These are phyloP conservation scores for Striga hermonthica DNA, from an alignment of 305 asterid genomes.

Conservation along the genomic window DNA sequence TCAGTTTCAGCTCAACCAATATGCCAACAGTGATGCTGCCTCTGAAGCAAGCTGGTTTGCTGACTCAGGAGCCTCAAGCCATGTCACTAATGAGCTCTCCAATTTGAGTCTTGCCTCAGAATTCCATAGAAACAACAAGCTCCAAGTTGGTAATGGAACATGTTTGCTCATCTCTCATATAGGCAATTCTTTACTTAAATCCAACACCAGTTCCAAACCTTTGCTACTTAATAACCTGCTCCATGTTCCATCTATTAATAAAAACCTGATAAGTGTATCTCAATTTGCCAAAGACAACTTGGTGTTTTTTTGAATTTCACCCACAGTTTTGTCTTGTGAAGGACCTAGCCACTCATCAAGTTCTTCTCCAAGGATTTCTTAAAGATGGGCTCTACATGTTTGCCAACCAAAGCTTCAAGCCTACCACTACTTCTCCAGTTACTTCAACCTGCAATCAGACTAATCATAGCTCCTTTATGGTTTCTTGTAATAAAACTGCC, in stretches of 20 bases:
- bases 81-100: neutral
- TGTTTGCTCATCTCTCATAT: neutral
- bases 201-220: neutral
- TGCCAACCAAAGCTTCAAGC: too few species aligned
- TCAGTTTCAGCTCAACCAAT: too few species aligned
- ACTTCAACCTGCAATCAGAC: too few species aligned
- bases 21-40: neutral
- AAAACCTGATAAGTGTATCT: neutral
- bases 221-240: neutral
- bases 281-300: neutral
- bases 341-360: too few species aligned
- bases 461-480: too few species aligned
- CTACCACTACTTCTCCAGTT: too few species aligned
- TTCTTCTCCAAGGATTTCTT: too few species aligned
- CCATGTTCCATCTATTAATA: neutral
- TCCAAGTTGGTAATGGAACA: neutral
- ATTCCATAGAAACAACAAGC: neutral
- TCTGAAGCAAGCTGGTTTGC: neutral
- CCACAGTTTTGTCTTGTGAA: too few species aligned
- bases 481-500: too few species aligned
- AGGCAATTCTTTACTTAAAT: neutral
- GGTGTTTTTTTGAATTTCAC: too few species aligned
- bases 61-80: neutral
- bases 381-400: too few species aligned
- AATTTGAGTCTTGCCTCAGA: neutral